Conservation (phyloP, 305 asterid species). For the Caryopteris hybrid region DNA sequence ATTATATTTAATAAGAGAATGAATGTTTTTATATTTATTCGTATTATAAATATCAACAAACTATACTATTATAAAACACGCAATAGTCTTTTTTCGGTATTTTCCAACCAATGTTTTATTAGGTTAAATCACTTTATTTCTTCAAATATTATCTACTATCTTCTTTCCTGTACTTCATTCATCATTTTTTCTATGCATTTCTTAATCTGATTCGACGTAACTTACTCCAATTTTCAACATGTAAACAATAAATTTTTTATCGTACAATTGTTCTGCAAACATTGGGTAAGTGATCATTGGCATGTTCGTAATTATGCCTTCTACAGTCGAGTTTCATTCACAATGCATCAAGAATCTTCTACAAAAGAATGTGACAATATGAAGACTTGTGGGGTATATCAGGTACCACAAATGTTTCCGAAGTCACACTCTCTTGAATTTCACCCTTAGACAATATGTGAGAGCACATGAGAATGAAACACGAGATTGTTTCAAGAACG, state of each 20-base stretch:
- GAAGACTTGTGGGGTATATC: conserved; percentile 42
- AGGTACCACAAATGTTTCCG: conserved; percentile 25
- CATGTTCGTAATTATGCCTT: conserved; percentile 34
- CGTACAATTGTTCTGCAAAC: conserved; percentile 54
- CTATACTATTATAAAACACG: too few species aligned
- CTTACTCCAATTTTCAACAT: conserved; percentile 34
- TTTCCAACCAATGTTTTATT: too few species aligned
- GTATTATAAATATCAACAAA: too few species aligned
- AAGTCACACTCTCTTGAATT: not conserved
- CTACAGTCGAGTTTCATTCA: conserved; percentile 60
- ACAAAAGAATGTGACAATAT: conserved; percentile 40
- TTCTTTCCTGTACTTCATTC: too few species aligned
- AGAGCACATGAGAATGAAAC: conserved; percentile 36
- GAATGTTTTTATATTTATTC: too few species aligned
- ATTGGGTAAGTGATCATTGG: conserved; percentile 61
- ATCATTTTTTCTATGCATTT: too few species aligned
- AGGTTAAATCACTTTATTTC: too few species aligned
- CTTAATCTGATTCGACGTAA: too few species aligned
- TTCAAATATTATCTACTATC: too few species aligned
- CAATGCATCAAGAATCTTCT: conserved; percentile 55
- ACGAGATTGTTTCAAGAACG: conserved; percentile 44
- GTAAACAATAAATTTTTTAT: conserved; percentile 40
- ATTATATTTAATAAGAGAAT: too few species aligned
- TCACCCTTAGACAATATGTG: not conserved
- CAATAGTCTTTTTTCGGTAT: too few species aligned